These are phyloP conservation scores for Pseudonitzschia multiseries DNA, from an alignment of 108 stramenopile genomes.

Conservation along the genomic window DNA sequence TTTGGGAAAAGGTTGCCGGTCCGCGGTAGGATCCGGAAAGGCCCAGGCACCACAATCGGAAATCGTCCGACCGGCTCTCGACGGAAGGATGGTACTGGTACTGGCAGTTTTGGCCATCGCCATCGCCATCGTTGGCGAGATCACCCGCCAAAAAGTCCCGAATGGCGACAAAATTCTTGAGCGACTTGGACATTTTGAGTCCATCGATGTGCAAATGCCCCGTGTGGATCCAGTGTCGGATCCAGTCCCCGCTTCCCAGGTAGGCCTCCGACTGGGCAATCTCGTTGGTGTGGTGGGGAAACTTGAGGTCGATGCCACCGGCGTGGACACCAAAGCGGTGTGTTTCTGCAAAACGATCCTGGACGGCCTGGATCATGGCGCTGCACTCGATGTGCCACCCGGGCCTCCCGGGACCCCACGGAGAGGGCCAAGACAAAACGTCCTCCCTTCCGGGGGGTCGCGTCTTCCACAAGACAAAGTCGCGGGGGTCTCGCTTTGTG, in stretches of 20 bases:
- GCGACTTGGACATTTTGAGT: constrained; percentile 96
- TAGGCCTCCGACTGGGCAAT: constrained; percentile 93
- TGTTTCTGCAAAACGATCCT: constrained; percentile 31
- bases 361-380: constrained; percentile 83
- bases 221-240: constrained; percentile 97
- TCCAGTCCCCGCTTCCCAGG: constrained; percentile 72
- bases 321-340: constrained; percentile 77
- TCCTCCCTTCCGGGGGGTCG: constrained; percentile 43
- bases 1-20: constrained; percentile 65
- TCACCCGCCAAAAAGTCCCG: constrained; percentile 46
- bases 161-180: constrained; percentile 97
- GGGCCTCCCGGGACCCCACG: constrained; percentile 95
- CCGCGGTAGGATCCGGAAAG: constrained; percentile 79
- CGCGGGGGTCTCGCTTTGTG: constrained; percentile 79
- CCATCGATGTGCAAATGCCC: constrained; percentile 98
- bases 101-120: not conserved
- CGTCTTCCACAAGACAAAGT: constrained; percentile 98
- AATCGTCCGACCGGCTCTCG: constrained; percentile 63
- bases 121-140: not conserved
- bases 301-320: constrained; percentile 96
- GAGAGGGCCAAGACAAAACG: constrained; percentile 76
- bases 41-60: constrained; percentile 86
- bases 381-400: constrained; percentile 99
- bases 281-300: constrained; percentile 99
- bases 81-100: no score